These are phyloP conservation scores for Trametes punicea DNA, from an alignment of 768 basidiomycete species.

Conservation along the genomic window DNA sequence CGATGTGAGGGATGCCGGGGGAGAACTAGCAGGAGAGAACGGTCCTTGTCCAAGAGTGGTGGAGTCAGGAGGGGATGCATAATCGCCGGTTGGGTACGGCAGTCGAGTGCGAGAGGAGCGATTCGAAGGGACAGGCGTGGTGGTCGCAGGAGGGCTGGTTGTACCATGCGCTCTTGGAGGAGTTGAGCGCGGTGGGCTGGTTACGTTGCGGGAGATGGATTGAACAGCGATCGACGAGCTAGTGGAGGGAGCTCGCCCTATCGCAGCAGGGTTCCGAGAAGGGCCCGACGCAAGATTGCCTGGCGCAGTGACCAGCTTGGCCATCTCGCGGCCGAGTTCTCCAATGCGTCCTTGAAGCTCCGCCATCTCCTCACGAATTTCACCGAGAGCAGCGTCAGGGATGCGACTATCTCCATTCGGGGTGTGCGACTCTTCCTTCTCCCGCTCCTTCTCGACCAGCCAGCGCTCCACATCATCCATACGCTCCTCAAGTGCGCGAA, in stretches of 20 bases:
- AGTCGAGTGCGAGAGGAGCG: conserved; percentile 49
- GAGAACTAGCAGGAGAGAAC: conserved; percentile 52
- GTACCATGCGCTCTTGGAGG: conserved; percentile 53
- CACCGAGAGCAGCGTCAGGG: conserved; percentile 42
- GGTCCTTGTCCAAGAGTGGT: conserved; percentile 34
- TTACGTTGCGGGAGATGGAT: conserved; percentile 30
- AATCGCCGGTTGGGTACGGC: conserved; percentile 84
- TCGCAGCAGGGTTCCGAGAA: conserved; percentile 41
- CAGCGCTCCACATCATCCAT: conserved; percentile 92
- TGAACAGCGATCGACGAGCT: conserved; percentile 46
- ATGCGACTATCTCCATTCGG: conserved; percentile 18
- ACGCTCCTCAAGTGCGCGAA: conserved; percentile 83
- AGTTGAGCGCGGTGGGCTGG: conserved; percentile 27
- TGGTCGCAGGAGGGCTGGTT: conserved; percentile 54
- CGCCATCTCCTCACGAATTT: conserved; percentile 63
- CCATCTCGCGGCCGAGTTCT: conserved; percentile 78
- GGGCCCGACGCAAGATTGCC: conserved; percentile 51
- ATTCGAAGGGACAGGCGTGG: conserved; percentile 43
- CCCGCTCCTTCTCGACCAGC: conserved; percentile 82
- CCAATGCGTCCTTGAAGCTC: conserved; percentile 75
- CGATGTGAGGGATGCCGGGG: conserved; percentile 35
- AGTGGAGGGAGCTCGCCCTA: conserved; percentile 44
- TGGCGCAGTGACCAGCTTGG: conserved; percentile 59
- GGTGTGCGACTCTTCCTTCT: conserved; percentile 40
- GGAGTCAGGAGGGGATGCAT: conserved; percentile 60